Conservation (phyloP, 73 alveolate genomes). For the Tetrahymena malaccensis region DNA sequence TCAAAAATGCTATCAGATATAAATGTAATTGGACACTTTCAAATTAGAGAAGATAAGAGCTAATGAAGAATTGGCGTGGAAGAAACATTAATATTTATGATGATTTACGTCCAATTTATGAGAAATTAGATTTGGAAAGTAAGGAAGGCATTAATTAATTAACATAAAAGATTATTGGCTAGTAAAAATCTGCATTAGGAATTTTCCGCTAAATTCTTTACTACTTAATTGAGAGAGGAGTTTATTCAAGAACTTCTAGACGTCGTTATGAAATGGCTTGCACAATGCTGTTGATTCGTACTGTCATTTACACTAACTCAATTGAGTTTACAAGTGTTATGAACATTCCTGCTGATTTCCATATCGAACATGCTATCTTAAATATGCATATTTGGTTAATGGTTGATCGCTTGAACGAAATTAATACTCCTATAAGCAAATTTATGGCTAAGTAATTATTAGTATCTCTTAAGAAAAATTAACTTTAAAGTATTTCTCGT, state of each 20-base stretch:
- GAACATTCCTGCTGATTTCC: constrained; percentile 74
- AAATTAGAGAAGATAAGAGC: constrained; percentile 56
- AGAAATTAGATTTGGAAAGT: constrained; percentile 39
- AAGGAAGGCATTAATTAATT: neutral
- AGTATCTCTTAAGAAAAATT: constrained; percentile 41
- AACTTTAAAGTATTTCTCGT: constrained; percentile 45
- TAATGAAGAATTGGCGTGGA: constrained; percentile 53
- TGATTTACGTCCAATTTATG: constrained; percentile 53
- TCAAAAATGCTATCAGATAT: constrained; percentile 44
- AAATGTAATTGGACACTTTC: constrained; percentile 69
- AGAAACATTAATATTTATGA: constrained; percentile 52
- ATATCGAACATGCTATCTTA: constrained; percentile 61
- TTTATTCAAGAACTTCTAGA: neutral
- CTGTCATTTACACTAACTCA: constrained; percentile 50
- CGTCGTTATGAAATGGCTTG: neutral
- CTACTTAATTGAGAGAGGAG: neutral
- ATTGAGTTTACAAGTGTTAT: constrained; percentile 61
- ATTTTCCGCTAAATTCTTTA: neutral
- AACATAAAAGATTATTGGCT: neutral
- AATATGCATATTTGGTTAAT: constrained; percentile 70
- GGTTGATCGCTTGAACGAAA: constrained; percentile 13
- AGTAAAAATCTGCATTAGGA: neutral
- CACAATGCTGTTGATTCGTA: constrained; percentile 8
- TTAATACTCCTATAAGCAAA: constrained; percentile 1
- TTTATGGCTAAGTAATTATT: constrained; percentile 29